Conservation (phyloP, 1,284 basidiomycete genomes). For the Ceratobasidium sp. region DNA sequence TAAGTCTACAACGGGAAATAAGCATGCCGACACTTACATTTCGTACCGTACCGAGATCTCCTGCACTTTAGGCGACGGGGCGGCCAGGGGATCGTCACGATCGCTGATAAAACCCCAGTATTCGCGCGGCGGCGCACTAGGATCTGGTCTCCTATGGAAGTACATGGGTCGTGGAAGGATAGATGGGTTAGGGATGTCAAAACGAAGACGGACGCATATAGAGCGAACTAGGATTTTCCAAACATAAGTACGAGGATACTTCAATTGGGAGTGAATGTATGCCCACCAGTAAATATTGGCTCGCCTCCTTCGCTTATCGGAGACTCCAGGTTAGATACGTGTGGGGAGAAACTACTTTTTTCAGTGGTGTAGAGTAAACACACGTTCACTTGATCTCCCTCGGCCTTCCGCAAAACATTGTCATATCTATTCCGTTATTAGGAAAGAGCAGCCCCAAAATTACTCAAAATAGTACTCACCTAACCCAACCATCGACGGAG, state of each 20-base stretch:
- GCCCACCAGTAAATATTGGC: constrained; percentile 13
- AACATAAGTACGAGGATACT: not conserved
- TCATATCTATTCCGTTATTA: constrained; percentile 5
- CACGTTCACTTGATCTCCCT: constrained; percentile 9
- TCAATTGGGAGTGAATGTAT: not conserved
- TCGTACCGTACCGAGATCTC: constrained; percentile 14
- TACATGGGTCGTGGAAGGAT: constrained; percentile 5
- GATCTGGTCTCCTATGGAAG: constrained; percentile 12
- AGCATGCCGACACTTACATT: constrained; percentile 1
- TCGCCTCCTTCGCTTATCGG: not conserved
- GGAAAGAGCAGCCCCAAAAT: not conserved
- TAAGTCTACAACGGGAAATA: not conserved
- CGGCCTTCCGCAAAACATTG: not conserved
- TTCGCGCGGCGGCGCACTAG: constrained; percentile 5
- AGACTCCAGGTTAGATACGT: not conserved
- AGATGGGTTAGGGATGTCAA: not conserved
- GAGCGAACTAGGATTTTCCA: constrained; percentile 1
- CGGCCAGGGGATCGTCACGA: not conserved
- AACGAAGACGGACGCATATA: constrained; percentile 30
- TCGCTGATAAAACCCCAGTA: constrained; percentile 39
- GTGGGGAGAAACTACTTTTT: not conserved
- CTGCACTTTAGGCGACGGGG: constrained; percentile 6
- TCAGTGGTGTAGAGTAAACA: constrained; percentile 12
- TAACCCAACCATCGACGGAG: not conserved
- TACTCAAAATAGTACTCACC: not conserved